Evolutionary conservation across 441 rosid genomes (phyloP).

Genomic region (Erodium texanum): DNA sequence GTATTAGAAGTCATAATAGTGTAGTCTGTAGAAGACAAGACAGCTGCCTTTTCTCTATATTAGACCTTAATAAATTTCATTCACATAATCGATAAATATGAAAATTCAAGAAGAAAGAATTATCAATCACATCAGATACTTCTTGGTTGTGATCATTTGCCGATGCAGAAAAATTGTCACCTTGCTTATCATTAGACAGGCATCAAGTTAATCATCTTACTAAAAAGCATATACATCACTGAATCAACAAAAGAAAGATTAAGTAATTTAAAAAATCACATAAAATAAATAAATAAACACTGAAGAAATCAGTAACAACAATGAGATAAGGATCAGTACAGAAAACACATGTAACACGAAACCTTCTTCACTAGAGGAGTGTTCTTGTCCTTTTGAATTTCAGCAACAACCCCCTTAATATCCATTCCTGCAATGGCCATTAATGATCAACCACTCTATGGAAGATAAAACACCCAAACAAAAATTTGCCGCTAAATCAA

Average conservation of each 20-base stretch:
- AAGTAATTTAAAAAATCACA: not conserved
- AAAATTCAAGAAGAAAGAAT: conserved; percentile 34
- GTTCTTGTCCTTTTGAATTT: conserved; percentile 67
- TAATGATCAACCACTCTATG: conserved; percentile 21
- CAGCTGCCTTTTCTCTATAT: not conserved
- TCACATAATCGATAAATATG: not conserved
- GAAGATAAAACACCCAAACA: conserved; percentile 12
- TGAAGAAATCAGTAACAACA: conserved; percentile 3
- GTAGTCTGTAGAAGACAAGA: conserved; percentile 1
- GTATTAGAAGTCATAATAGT: not conserved
- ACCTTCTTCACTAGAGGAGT: conserved; percentile 88
- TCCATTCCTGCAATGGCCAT: conserved; percentile 82
- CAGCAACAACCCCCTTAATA: conserved; percentile 87
- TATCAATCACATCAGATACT: conserved; percentile 64
- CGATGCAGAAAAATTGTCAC: conserved; percentile 82
- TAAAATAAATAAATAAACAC: not conserved
- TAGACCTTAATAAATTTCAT: too few species aligned
- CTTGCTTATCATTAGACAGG: conserved; percentile 25
- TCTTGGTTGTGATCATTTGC: conserved; percentile 55
- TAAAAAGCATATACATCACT: not conserved
- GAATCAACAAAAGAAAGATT: conserved; percentile 2
- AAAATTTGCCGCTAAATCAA: not conserved
- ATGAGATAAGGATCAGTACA: not conserved
- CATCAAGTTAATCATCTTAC: conserved; percentile 9
- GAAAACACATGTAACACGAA: conserved; percentile 11